phyloP scores from a whole-genome alignment of 768 basidiomycete genomes.

The Mycena floridula region DNA sequence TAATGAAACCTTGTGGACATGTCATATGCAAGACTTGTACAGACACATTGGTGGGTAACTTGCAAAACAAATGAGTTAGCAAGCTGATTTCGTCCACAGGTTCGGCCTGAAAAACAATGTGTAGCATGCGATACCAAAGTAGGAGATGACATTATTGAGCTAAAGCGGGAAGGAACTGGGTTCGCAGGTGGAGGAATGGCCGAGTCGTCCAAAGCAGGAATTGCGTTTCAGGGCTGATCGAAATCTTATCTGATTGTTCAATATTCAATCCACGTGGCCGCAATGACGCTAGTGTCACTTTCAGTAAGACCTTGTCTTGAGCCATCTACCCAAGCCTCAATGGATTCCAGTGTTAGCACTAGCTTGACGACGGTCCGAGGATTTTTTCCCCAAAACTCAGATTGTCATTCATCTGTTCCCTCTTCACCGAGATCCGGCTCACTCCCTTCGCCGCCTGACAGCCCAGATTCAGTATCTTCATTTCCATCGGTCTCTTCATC shows the following conservation, averaged over 20 bases:
- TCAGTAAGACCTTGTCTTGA: too few species aligned
- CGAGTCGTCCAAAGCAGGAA: slow-evolving; percentile 73
- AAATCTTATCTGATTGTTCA: too few species aligned
- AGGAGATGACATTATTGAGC: slow-evolving; percentile 69
- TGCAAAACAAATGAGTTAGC: too few species aligned
- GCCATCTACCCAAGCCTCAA: too few species aligned
- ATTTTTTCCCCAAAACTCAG: background rate
- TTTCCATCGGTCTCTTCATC: slow-evolving; percentile 68
- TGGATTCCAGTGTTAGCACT: too few species aligned
- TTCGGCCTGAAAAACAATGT: slow-evolving; percentile 74
- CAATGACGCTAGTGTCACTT: too few species aligned
- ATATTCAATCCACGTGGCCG: too few species aligned
- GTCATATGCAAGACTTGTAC: slow-evolving; percentile 90
- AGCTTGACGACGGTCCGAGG: background rate
- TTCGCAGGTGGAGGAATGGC: slow-evolving; percentile 93
- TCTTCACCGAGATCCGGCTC: slow-evolving; percentile 44
- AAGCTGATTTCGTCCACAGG: slow-evolving; percentile 79
- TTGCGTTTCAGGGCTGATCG: slow-evolving; percentile 86
- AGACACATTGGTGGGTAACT: too few species aligned
- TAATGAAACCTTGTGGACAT: slow-evolving; percentile 84
- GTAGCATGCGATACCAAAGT: slow-evolving; percentile 74
- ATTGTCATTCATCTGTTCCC: slow-evolving; percentile 25
- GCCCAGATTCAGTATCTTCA: slow-evolving; percentile 62
- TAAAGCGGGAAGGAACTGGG: slow-evolving; percentile 92
- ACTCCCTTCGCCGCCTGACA: slow-evolving; percentile 54